Conservation (phyloP, 2,329 filamentous ascomycete species). For the Didymella pomorum region DNA sequence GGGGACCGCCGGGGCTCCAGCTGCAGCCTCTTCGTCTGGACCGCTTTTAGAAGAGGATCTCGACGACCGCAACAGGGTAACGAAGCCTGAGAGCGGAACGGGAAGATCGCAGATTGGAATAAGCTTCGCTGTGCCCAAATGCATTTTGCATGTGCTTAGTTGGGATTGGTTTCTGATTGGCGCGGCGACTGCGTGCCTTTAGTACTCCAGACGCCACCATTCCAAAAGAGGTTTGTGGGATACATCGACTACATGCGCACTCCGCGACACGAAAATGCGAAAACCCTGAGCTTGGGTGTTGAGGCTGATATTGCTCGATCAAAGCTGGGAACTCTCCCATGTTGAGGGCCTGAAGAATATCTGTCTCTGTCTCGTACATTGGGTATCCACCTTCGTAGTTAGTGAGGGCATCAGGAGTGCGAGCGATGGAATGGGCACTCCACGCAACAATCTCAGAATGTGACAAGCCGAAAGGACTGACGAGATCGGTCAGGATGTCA, state of each 20-base stretch:
- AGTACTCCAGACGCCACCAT: not conserved
- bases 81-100: conserved; percentile 8
- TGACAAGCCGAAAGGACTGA: not conserved
- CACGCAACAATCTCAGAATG: not conserved
- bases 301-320: conserved; percentile 1
- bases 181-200: not conserved
- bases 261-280: not conserved
- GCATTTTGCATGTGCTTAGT: not conserved
- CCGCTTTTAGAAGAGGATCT: conserved; percentile 18
- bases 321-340: not conserved
- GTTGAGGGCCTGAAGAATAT: not conserved
- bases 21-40: conserved; percentile 17
- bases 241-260: conserved; percentile 7
- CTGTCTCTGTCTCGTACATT: not conserved
- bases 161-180: not conserved
- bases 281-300: not conserved
- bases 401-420: not conserved
- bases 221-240: conserved; percentile 6
- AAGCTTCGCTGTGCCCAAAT: conserved; percentile 5
- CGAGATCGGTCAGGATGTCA: not conserved
- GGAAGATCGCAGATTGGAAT: conserved; percentile 9
- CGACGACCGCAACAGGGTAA: conserved; percentile 1
- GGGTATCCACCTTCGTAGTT: not conserved
- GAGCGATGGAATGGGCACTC: not conserved
- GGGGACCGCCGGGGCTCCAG: conserved; percentile 16